Evolutionary conservation across 768 basidiomycete species (phyloP), one percentile per base, ranked within the genome.

Genomic region (Hericium coralloides): DNA sequence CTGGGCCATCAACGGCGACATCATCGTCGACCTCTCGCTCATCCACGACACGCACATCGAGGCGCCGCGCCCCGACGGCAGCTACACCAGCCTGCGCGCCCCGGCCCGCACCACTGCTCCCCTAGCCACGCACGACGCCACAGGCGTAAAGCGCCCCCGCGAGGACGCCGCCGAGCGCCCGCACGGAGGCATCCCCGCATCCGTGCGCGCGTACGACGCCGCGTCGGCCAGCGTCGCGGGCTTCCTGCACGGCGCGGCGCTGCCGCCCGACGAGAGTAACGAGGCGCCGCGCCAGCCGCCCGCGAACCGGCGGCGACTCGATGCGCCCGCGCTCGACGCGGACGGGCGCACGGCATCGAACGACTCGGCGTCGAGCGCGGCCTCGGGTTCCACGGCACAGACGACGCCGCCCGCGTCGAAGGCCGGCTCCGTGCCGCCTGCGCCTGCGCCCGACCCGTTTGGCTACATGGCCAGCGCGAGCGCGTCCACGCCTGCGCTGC

Each of bases 1-100:
- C 1, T 92, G 92, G 88, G 82, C 90, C 49, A 81, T 95, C 55
- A 84, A 83, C 15, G 94, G 94, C 38, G 87, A 95, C 64, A 75
- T 95, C 56, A 84, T 95, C 65, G 70, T 95, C 62, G 94, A 95
- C 71, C 71, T 95, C 50, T 80, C 77, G 64, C 80, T 77, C 63
- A 72, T 97, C 52, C 74, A 75, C 53, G 84, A 85, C 38, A 74
- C 89, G 39, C 79, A 83, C 36, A 83, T 92, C 55, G 87, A 89
- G 65, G 64, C 75, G 7, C 87, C 87, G 0, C 53, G 52, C 12
- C 15, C 50, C 18, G 52, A 70, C 39, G 59, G 53, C 10, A 75
- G 79, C 5, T 89, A 78, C 68, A 85, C 81, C 1, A 81, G 81
- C 54, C 75, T 91, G 20, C 72, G 72, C 45, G 79, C 85, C 61